Evolutionary conservation across 306 rosid species (phyloP).

Genomic region (Elaeagnus macrophylla): DNA sequence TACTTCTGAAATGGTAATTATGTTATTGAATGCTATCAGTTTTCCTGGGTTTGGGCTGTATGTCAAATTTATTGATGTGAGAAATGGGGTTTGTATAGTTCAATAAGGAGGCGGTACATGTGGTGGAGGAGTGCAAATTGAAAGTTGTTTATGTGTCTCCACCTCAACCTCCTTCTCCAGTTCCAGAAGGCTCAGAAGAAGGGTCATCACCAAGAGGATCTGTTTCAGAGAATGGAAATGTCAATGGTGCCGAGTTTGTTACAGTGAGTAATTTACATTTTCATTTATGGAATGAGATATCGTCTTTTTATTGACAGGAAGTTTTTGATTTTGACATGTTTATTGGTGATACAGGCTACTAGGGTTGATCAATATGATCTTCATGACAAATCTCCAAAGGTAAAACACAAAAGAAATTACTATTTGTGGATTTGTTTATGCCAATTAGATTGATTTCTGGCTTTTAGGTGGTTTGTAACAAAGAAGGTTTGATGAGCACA

Average conservation of each 20-base stretch:
- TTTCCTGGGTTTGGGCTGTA: slow-evolving; percentile 1
- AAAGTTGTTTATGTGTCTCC: slow-evolving; percentile 78
- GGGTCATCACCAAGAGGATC: slow-evolving; percentile 82
- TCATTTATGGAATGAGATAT: slow-evolving; percentile 5
- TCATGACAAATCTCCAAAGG: slow-evolving; percentile 71
- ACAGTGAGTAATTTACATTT: slow-evolving; percentile 43
- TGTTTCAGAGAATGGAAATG: slow-evolving; percentile 58
- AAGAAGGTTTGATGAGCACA: not conserved
- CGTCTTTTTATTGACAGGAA: not conserved
- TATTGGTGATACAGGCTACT: slow-evolving; percentile 41
- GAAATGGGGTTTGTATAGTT: slow-evolving; percentile 42
- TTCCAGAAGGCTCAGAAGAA: slow-evolving; percentile 91
- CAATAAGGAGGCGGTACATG: slow-evolving; percentile 70
- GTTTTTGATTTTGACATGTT: slow-evolving; percentile 14
- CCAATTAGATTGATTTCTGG: not conserved
- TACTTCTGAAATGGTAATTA: slow-evolving; percentile 71
- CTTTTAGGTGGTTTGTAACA: not conserved
- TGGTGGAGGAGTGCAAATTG: slow-evolving; percentile 82
- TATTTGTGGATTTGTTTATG: not conserved
- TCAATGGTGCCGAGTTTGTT: slow-evolving; percentile 37
- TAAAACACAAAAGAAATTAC: slow-evolving; percentile 13
- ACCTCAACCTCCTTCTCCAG: slow-evolving; percentile 82
- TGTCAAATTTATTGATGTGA: slow-evolving; percentile 20
- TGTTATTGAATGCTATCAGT: slow-evolving; percentile 6
- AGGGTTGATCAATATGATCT: slow-evolving; percentile 44